Conservation (phyloP, 2,329 filamentous ascomycete genomes). For the Rachicladosporium sp. region DNA sequence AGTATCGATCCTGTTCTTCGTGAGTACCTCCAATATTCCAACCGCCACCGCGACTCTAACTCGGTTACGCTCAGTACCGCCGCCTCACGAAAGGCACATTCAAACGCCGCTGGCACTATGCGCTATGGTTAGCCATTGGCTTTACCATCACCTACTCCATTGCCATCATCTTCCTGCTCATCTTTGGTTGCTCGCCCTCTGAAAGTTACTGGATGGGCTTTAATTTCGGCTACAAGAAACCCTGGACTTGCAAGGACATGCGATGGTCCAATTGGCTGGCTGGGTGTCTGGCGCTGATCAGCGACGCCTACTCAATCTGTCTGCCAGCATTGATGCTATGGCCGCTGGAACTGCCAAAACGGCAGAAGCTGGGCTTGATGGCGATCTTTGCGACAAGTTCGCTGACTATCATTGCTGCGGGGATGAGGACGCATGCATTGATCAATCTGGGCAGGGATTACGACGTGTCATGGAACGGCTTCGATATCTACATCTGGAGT, state of each 20-base stretch:
- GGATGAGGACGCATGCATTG: slow-evolving; percentile 21
- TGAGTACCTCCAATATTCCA: too few species aligned
- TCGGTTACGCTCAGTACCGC: slow-evolving; percentile 18
- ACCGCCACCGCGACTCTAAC: too few species aligned
- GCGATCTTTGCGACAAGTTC: slow-evolving; percentile 15
- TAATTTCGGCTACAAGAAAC: slow-evolving; percentile 7
- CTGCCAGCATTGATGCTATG: slow-evolving; percentile 27
- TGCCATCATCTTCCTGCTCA: slow-evolving; percentile 20
- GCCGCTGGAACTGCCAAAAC: slow-evolving; percentile 29
- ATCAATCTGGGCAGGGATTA: slow-evolving; percentile 10
- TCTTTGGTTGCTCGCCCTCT: slow-evolving; percentile 10
- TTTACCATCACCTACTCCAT: slow-evolving; percentile 29
- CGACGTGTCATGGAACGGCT: slow-evolving; percentile 9
- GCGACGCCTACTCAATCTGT: slow-evolving; percentile 11
- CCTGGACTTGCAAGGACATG: slow-evolving; percentile 20
- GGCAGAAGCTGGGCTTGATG: slow-evolving; percentile 24
- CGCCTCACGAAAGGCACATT: slow-evolving; percentile 27
- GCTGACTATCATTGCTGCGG: slow-evolving; percentile 20
- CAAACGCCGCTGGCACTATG: slow-evolving; percentile 25
- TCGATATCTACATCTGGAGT: slow-evolving; percentile 17
- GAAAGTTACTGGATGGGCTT: slow-evolving; percentile 12
- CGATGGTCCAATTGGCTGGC: slow-evolving; percentile 16
- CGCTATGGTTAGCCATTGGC: slow-evolving; percentile 25
- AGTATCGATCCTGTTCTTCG: slow-evolving; percentile 27
- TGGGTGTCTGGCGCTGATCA: slow-evolving; percentile 11